Conservation (phyloP, 345 rosid species). For the Salix brachista region DNA sequence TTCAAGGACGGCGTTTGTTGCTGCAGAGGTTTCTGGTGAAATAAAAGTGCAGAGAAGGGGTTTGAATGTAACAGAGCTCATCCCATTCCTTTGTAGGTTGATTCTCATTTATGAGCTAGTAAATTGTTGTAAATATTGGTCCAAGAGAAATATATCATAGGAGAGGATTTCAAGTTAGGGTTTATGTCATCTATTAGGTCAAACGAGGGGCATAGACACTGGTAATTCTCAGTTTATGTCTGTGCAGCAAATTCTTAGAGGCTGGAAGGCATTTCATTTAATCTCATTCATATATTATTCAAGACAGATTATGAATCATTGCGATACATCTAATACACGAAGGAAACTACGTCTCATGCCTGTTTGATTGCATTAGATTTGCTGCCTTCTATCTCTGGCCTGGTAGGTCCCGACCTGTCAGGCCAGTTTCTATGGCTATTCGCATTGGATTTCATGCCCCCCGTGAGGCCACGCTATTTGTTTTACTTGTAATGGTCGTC, state of each 20-base stretch:
- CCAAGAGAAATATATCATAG: background rate
- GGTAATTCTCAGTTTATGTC: background rate
- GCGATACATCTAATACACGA: background rate
- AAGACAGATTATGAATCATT: background rate
- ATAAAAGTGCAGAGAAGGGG: background rate
- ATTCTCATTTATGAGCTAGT: background rate
- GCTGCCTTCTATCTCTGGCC: no score
- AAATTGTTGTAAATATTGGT: slow-evolving; percentile 3
- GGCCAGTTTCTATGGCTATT: no score
- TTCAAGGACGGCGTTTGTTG: slow-evolving; percentile 33
- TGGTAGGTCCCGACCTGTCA: no score
- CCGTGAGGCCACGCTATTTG: no score
- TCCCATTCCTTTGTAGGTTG: background rate
- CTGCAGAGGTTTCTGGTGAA: slow-evolving; percentile 41
- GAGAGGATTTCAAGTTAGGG: background rate
- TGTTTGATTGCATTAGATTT: no score
- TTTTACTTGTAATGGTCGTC: no score
- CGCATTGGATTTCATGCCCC: no score
- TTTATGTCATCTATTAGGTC: background rate
- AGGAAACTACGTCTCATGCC: no score
- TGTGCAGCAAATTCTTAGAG: background rate
- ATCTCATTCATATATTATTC: background rate
- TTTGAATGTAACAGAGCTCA: background rate
- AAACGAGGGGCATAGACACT: background rate
- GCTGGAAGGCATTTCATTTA: background rate